Base-by-base conservation (phyloP, 106 monocot genomes). In the Amphibolis antarctica region DNA sequence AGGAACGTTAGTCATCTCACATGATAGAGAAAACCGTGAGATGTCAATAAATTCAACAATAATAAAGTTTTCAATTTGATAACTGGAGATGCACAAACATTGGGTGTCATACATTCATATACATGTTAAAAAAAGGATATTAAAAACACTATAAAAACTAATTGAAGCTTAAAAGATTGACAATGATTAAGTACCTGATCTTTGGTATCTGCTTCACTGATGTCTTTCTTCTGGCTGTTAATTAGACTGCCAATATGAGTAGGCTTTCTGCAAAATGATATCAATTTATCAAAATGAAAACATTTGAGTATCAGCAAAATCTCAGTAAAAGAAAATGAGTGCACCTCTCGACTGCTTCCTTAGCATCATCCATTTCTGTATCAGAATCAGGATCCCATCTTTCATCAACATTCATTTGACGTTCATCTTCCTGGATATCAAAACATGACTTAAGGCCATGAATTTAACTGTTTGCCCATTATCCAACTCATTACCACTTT, bases 371-470 rank as follows among this genome's bases (percentile, higher is more conserved):
- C 71, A 68, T 67, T 47, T 72, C 80, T 27, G 54, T 23, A 68
- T 76, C 75, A 46, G 62, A 63, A 45, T 77, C 67, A 51, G 61
- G 66, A 59, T 71, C 71, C 51, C 67, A 67, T 68, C 75, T 70
- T 71, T 68, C 71, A 75, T 80, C 68, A 57, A 18, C 56, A 68
- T 66, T 50, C 22, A 67, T 63, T 67, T 68, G 66, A 68, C 68
- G 66, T 66, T 80, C 71, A 56, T 80, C 75, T 28, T 10, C 46
- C 80, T 80, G 63, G n/a, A 76, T 22, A 47, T 47, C 29, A 61
- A 30, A 20, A 3, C 14, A 71, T 11, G 50, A n/a, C n/a, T n/a
- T n/a, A n/a, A n/a, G n/a, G n/a, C n/a, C n/a, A n/a, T n/a, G n/a
- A n/a, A n/a, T n/a, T n/a, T n/a, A n/a, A n/a, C n/a, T n/a, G n/a